phyloP scores from a whole-genome alignment of 305 asterid species.

The Solanum aculeatissimum region DNA sequence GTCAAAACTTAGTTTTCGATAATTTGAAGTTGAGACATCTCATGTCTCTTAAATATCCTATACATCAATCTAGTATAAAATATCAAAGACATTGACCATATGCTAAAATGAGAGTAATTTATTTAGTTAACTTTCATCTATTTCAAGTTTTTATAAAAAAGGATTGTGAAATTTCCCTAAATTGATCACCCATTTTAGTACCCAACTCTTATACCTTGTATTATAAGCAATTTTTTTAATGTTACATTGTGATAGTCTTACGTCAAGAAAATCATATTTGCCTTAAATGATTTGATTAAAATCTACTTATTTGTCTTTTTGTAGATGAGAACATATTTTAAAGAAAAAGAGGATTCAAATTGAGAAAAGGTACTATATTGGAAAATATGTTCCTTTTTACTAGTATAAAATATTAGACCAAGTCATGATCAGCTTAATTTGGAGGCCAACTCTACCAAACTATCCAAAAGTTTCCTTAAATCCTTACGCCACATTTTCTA shows the following conservation, averaged over 20 bases:
- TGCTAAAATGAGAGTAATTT: not conserved
- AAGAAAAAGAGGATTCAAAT: not conserved
- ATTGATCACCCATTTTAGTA: not conserved
- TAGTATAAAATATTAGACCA: not conserved
- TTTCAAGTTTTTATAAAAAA: not conserved
- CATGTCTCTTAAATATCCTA: not conserved
- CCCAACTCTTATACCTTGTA: not conserved
- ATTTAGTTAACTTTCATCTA: no score
- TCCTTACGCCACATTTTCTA: not conserved
- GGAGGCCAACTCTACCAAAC: conserved; percentile 90
- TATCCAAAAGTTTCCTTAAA: conserved; percentile 1
- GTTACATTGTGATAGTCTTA: not conserved
- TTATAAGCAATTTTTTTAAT: not conserved
- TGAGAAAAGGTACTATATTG: not conserved
- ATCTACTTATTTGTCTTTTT: not conserved
- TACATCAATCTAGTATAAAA: not conserved
- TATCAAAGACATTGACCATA: not conserved
- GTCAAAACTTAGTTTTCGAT: not conserved
- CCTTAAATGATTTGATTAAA: not conserved
- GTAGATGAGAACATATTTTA: not conserved
- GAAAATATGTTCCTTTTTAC: not conserved
- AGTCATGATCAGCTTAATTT: conserved; percentile 17
- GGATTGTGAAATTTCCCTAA: not conserved
- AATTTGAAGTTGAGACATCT: not conserved
- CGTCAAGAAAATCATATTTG: not conserved